phyloP scores from a whole-genome alignment of 1,139 yeast genomes.

The Geotrichum cucujoidarum region DNA sequence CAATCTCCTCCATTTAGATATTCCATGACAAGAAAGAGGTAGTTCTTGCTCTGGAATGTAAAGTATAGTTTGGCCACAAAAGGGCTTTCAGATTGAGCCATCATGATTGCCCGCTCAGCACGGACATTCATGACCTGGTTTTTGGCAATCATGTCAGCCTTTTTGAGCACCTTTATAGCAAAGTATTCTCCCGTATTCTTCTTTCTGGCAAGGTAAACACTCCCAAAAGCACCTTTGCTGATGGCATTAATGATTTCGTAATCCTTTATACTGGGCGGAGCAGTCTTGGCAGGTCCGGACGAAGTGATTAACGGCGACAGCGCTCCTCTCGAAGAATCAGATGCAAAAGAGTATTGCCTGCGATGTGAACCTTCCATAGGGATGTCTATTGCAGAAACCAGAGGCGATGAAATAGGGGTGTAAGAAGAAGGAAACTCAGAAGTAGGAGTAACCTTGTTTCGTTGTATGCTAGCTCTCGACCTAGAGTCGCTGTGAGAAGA shows the following conservation, averaged over 20 bases:
- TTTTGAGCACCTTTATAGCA: constrained; percentile 89
- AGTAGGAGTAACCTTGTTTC: constrained; percentile 7
- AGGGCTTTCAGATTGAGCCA: constrained; percentile 92
- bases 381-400: constrained; percentile 28
- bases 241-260: constrained; percentile 89
- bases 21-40: constrained; percentile 89
- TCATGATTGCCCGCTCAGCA: constrained; percentile 94
- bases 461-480: constrained; percentile 13
- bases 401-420: constrained; percentile 31
- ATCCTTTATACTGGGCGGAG: constrained; percentile 71
- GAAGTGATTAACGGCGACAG: constrained; percentile 76
- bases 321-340: constrained; percentile 40
- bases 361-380: constrained; percentile 21
- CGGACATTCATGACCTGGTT: constrained; percentile 92
- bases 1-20: constrained; percentile 94
- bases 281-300: constrained; percentile 42
- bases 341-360: constrained; percentile 26
- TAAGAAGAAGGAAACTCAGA: constrained; percentile 24
- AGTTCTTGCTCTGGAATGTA: constrained; percentile 84
- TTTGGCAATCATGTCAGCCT: constrained; percentile 93
- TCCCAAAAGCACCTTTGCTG: constrained; percentile 96
- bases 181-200: constrained; percentile 88
- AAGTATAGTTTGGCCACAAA: constrained; percentile 86
- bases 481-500: not conserved
- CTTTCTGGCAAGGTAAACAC: constrained; percentile 80